Evolutionary conservation across 805 yeast species (phyloP).

Genomic region (Wickerhamomyces alni): DNA sequence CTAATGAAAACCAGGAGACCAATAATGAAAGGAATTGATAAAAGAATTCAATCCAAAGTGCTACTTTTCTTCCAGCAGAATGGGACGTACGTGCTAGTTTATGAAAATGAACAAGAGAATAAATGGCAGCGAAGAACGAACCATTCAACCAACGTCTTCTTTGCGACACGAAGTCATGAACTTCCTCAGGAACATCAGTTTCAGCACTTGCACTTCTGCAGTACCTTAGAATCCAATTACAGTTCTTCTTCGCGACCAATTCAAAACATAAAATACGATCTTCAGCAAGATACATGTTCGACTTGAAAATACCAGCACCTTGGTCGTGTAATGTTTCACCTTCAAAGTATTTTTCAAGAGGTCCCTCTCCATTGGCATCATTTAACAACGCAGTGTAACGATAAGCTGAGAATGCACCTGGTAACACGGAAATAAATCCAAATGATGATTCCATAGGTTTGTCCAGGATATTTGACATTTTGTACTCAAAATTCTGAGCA

Average conservation of each 20-base stretch:
- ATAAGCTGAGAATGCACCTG: conserved; percentile 96
- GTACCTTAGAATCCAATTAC: conserved; percentile 75
- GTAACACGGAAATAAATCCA: conserved; percentile 91
- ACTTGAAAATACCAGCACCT: conserved; percentile 78
- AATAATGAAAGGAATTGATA: conserved; percentile 71
- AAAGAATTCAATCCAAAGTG: conserved; percentile 69
- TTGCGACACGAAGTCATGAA: conserved; percentile 84
- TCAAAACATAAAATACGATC: conserved; percentile 95
- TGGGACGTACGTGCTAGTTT: conserved; percentile 79
- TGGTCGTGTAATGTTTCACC: conserved; percentile 75
- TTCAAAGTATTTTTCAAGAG: conserved; percentile 83
- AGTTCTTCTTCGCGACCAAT: conserved; percentile 74
- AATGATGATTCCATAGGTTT: conserved; percentile 94
- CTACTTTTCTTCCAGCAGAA: conserved; percentile 55
- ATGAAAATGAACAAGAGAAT: conserved; percentile 73
- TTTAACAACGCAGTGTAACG: conserved; percentile 73
- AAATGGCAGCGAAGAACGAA: conserved; percentile 90
- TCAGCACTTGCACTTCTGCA: conserved; percentile 87
- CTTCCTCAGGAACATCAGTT: conserved; percentile 89
- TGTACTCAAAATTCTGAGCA: conserved; percentile 95
- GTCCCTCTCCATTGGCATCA: conserved; percentile 67
- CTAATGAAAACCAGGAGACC: conserved; percentile 90
- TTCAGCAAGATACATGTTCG: conserved; percentile 96
- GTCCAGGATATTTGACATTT: conserved; percentile 90
- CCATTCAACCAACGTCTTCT: conserved; percentile 97